Base-by-base conservation (phyloP, 768 basidiomycete genomes). In the Rhizopogon vulgaris region DNA sequence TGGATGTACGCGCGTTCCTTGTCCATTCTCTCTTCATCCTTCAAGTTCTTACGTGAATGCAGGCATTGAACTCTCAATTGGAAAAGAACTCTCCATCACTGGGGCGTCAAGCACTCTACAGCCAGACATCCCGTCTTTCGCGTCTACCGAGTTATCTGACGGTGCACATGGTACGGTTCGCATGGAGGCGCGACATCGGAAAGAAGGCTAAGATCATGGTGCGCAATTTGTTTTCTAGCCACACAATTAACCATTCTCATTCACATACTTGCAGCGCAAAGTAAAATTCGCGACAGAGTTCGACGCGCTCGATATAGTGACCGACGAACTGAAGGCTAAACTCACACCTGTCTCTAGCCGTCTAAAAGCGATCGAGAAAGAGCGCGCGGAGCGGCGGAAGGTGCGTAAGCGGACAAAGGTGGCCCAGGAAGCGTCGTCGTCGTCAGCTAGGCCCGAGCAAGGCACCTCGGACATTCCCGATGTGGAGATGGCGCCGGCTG, bases 121-220 rank as follows among this genome's bases (percentile, higher is more conserved):
- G 75, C 18, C 85, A 90, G 62, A 83, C 80, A 36, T 86, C 89
- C 3, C 84, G 93, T 8, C 62, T 99, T 46, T 82, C 90, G 10
- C 80, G 94, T 18, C 73, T 98, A 11, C 96, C 96, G 0, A 68
- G 81, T 4, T 94, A 90, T 61, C 78, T 96, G 18, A 84, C 86
- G 5, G 82, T 98, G 4, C 93, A 98, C 60, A 90, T 97, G 87
- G 94, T 94, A 11, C 88, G 96, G 42, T 99, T 98, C 67, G 87
- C 85, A 51, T 99, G 96, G 96, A 76, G 91, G 54, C 76, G 80
- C 36, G 96, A 98, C 58, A 94, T 96, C 53, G 70, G 70, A 48
- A 92, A 87, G 74, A 98, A 98, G 64, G 84, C 95, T 2, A 98
- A 99, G 72, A 95, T 98, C 65, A 93, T 99, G 95, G 88, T 88